These are phyloP conservation scores for Apiotrichum akiyoshidainum DNA, from an alignment of 1,284 basidiomycete species.

Conservation along the genomic window DNA sequence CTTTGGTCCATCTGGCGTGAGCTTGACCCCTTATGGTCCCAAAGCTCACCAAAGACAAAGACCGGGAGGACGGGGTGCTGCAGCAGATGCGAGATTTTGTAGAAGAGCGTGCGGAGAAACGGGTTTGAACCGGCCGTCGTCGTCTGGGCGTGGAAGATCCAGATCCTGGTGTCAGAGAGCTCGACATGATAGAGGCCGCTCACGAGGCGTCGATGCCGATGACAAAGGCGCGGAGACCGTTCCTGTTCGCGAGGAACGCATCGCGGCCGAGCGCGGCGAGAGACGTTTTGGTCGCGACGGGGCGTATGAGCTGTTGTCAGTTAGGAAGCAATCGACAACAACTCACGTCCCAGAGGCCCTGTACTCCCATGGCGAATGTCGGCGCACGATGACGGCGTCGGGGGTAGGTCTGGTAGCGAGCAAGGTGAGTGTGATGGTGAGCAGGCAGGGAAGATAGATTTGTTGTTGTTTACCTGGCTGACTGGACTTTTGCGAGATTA, in stretches of 20 bases:
- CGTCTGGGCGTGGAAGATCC: conserved; percentile 54
- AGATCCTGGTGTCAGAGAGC: conserved; percentile 41
- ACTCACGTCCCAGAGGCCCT: conserved; percentile 52
- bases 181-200: conserved; percentile 12
- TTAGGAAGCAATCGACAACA: neutral
- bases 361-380: conserved; percentile 46
- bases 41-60: conserved; percentile 73
- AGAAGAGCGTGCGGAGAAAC: conserved; percentile 55
- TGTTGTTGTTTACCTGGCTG: neutral
- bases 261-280: conserved; percentile 39
- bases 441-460: too few relatives aligned
- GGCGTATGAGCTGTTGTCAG: conserved; percentile 41
- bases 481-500: neutral
- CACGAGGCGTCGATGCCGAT: conserved; percentile 52
- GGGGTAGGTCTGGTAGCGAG: neutral
- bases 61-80: conserved; percentile 75
- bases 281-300: conserved; percentile 37
- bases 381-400: neutral
- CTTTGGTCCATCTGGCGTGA: conserved; percentile 64
- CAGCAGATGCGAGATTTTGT: conserved; percentile 63
- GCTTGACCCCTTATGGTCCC: too few relatives aligned
- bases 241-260: conserved; percentile 41
- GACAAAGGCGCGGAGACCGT: conserved; percentile 44
- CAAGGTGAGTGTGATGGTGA: too few relatives aligned
- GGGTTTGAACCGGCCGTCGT: conserved; percentile 53